These are phyloP conservation scores for Dioscorea zingiberensis DNA, from an alignment of 106 monocot species.

Conservation along the genomic window DNA sequence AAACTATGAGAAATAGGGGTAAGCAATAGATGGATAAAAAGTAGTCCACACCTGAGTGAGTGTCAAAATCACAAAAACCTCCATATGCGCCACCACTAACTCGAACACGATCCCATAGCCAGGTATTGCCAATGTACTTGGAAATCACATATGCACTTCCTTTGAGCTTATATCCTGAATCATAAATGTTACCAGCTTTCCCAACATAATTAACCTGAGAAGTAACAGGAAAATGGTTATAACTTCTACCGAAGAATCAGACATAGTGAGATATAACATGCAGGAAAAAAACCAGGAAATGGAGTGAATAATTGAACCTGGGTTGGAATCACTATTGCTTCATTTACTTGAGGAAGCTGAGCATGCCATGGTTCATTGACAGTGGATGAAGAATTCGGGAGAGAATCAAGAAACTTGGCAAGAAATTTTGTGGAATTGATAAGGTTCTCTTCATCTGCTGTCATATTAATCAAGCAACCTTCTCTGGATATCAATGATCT, in stretches of 20 bases:
- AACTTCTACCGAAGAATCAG: neutral
- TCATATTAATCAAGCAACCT: slow-evolving; percentile 89
- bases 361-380: slow-evolving; percentile 36
- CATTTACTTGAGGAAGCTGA: slow-evolving; percentile 56
- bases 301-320: slow-evolving; percentile 42
- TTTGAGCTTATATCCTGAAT: slow-evolving; percentile 80
- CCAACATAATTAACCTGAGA: slow-evolving; percentile 97
- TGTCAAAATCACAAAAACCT: slow-evolving; percentile 95
- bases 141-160: slow-evolving; percentile 98
- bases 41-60: slow-evolving; percentile 68
- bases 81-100: slow-evolving; percentile 99
- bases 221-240: slow-evolving; percentile 1
- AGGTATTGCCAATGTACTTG: slow-evolving; percentile 85
- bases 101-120: slow-evolving; percentile 97
- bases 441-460: slow-evolving; percentile 76
- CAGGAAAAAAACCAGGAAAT: neutral
- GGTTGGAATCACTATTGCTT: slow-evolving; percentile 94
- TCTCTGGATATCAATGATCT: slow-evolving; percentile 54
- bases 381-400: slow-evolving; percentile 45
- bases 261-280: neutral
- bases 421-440: slow-evolving; percentile 48
- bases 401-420: slow-evolving; percentile 70
- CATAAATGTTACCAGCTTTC: slow-evolving; percentile 85
- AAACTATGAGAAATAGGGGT: neutral
- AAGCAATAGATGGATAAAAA: neutral